Percentiles rank a stretch among this genome's conserved stretches.
Conservation (phyloP, 495 filamentous ascomycete genomes). For the Hyaloscypha variabilis region DNA sequence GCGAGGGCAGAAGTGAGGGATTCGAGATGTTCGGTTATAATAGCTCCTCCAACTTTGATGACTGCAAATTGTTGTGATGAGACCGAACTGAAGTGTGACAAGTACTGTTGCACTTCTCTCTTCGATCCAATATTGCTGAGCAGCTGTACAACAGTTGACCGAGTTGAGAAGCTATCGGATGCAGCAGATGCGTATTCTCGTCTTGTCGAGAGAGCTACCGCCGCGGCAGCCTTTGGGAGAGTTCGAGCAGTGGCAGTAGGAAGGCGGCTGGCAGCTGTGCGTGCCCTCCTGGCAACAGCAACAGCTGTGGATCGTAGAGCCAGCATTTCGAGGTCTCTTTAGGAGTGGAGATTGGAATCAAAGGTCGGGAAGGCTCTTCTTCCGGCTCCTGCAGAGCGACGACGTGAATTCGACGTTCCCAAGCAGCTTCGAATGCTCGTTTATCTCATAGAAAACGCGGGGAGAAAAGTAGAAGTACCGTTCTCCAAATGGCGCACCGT, state of each 20-base stretch:
- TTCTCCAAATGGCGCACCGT: slow-evolving; percentile 23
- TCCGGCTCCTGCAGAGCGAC: slow-evolving; percentile 28
- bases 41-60: slow-evolving; percentile 97
- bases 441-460: slow-evolving; percentile 28
- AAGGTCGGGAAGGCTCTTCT: slow-evolving; percentile 12
- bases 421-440: slow-evolving; percentile 19
- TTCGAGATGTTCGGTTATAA: slow-evolving; percentile 93
- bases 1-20: slow-evolving; percentile 85
- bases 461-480: slow-evolving; percentile 7
- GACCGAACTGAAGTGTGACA: slow-evolving; percentile 96
- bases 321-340: slow-evolving; percentile 28
- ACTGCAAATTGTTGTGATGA: slow-evolving; percentile 98
- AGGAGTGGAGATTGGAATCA: slow-evolving; percentile 27
- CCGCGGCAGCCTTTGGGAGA: slow-evolving; percentile 29
- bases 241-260: slow-evolving; percentile 17
- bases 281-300: slow-evolving; percentile 31
- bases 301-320: slow-evolving; percentile 33
- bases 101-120: slow-evolving; percentile 96
- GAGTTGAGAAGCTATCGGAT: slow-evolving; percentile 55
- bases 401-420: slow-evolving; percentile 22
- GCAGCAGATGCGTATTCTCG: slow-evolving; percentile 32
- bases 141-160: slow-evolving; percentile 89
- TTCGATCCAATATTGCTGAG: slow-evolving; percentile 96
- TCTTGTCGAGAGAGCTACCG: slow-evolving; percentile 21
- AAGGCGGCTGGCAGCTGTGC: slow-evolving; percentile 22